Conservation (phyloP, 805 yeast species). For the Saccharomycopsis fermentans region DNA sequence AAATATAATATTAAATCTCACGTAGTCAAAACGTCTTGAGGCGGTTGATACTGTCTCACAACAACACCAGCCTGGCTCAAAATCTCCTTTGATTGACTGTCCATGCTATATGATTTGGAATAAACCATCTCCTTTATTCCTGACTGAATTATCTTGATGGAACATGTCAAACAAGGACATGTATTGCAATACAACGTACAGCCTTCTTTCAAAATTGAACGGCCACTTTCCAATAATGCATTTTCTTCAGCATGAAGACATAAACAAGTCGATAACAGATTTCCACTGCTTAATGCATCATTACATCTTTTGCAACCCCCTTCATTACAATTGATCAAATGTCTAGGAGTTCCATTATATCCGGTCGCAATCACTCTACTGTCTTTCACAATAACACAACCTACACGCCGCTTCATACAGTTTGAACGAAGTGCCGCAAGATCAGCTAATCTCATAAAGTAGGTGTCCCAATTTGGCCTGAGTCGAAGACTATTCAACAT, state of each 20-base stretch:
- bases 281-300: conserved; percentile 50
- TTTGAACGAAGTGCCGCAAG: conserved; percentile 88
- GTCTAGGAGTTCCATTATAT: conserved; percentile 94
- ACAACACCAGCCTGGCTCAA: conserved; percentile 63
- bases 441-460: conserved; percentile 88
- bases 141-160: conserved; percentile 87
- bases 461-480: conserved; percentile 93
- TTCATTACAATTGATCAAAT: conserved; percentile 78
- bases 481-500: conserved; percentile 46
- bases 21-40: conserved; percentile 22
- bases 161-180: conserved; percentile 93
- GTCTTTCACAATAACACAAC: conserved; percentile 86
- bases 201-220: conserved; percentile 43
- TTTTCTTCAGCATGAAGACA: conserved; percentile 98
- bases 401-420: conserved; percentile 96
- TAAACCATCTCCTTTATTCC: conserved; percentile 90
- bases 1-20: too few relatives aligned
- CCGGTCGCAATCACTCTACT: conserved; percentile 90
- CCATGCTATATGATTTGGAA: conserved; percentile 90
- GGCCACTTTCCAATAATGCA: conserved; percentile 87
- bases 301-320: conserved; percentile 95
- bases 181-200: conserved; percentile 86
- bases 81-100: conserved; percentile 59
- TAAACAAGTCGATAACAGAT: conserved; percentile 68
- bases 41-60: conserved; percentile 43